These are phyloP conservation scores for Withania somnifera DNA, from an alignment of 305 asterid genomes.

Conservation along the genomic window DNA sequence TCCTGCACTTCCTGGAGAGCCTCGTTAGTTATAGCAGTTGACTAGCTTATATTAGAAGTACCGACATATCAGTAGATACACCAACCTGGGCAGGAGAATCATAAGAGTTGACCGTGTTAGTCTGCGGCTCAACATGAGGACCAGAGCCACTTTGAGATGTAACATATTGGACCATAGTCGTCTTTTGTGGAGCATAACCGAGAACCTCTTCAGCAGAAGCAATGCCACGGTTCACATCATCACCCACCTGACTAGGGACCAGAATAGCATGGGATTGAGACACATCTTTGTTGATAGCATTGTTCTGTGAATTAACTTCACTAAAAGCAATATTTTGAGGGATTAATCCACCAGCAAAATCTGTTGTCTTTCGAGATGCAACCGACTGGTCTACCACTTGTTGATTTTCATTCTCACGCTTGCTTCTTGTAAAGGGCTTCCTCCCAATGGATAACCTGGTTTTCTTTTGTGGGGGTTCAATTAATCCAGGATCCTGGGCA, in stretches of 20 bases:
- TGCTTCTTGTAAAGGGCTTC: conserved; percentile 36
- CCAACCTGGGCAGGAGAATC: conserved; percentile 7
- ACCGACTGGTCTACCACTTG: conserved; percentile 16
- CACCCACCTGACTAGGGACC: neutral
- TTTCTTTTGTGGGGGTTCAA: conserved; percentile 55
- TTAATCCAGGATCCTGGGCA: conserved; percentile 30
- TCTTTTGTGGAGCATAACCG: neutral
- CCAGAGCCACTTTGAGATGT: conserved; percentile 4
- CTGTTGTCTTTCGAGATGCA: conserved; percentile 23
- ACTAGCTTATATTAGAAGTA: neutral
- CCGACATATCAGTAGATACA: neutral
- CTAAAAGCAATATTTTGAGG: conserved; percentile 24
- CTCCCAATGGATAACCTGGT: conserved; percentile 56
- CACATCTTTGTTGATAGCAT: neutral
- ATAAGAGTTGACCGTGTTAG: neutral
- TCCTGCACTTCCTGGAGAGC: conserved; percentile 1
- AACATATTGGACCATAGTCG: neutral
- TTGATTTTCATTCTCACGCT: conserved; percentile 26
- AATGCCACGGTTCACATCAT: neutral
- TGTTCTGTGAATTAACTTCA: conserved; percentile 9
- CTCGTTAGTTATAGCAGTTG: neutral
- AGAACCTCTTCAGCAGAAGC: conserved; percentile 1
- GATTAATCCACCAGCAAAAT: conserved; percentile 19
- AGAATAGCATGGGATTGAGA: conserved; percentile 3
- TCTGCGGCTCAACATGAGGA: conserved; percentile 2